A percentile compares a stretch with the other conserved stretches of the same genome.
These are phyloP conservation scores for Neoscytalidium dimidiatum DNA, from an alignment of 2,329 filamentous ascomycete genomes.

Conservation along the genomic window DNA sequence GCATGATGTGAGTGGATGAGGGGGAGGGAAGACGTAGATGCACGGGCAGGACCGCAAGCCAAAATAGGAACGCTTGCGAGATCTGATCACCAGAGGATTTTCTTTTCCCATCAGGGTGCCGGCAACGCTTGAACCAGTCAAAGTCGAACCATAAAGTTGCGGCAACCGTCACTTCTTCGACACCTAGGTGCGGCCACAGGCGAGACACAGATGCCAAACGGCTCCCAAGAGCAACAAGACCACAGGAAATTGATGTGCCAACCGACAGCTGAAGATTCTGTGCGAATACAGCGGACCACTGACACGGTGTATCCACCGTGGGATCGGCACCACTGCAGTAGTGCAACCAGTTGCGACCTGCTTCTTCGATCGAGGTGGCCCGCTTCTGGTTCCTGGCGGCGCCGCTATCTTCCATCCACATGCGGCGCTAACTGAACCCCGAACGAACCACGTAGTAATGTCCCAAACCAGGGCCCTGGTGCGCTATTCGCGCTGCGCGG, in stretches of 20 bases:
- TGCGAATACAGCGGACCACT: background rate
- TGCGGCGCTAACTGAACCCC: background rate
- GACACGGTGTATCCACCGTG: background rate
- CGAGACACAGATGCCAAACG: background rate
- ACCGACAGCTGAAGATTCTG: background rate
- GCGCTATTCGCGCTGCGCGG: background rate
- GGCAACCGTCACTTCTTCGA: no score
- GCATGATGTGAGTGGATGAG: no score
- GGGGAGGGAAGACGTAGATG: no score
- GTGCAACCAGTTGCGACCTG: background rate
- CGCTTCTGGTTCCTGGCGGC: background rate
- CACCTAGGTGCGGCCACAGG: background rate
- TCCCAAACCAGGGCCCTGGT: background rate
- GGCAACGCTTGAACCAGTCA: no score
- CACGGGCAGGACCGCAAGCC: no score
- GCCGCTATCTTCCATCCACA: background rate
- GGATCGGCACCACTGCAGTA: background rate
- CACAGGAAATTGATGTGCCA: background rate
- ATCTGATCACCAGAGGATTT: no score
- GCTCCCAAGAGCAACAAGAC: background rate
- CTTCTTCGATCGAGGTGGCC: background rate
- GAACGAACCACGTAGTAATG: background rate
- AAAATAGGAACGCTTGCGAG: no score
- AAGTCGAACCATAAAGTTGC: no score
- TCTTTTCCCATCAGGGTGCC: no score